Evolutionary conservation across 805 yeast species (phyloP), one percentile per base, ranked within the genome.

Genomic region (Candida insectorum): DNA sequence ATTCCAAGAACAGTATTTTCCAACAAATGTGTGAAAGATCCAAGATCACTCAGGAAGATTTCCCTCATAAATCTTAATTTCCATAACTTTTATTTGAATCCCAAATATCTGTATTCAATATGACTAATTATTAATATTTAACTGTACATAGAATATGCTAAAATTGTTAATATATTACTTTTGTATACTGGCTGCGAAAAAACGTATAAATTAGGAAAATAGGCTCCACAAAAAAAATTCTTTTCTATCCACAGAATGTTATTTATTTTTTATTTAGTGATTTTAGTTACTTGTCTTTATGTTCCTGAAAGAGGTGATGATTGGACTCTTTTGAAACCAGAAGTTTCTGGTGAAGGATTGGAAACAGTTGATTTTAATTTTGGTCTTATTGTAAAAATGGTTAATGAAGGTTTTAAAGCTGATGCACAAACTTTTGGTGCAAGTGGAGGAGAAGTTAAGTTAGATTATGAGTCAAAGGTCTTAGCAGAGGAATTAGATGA

Each of bases 21-120:
- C 73, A 74, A 50, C 75, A 73, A 41, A 84, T 85, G 91, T 85
- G 94, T 56, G 73, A 68, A 26, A 63, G 60, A 36, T 62, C 75
- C 2, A 59, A 55, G 34, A 70, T 73, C 34, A 60, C 56, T 2
- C 66, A 52, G 3, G 61, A 47, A 2, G 81, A 77, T 45, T 75
- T 77, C 20, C 14, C 27, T 12, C 26, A 28, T 12, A 23, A 17
- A 14, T 15, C 16, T 16, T 26, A 14, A 26, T 12, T 24, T 24
- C n/a, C n/a, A n/a, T n/a, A n/a, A n/a, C n/a, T n/a, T n/a, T n/a
- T n/a, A n/a, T n/a, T n/a, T n/a, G n/a, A n/a, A n/a, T n/a, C n/a
- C n/a, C n/a, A n/a, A n/a, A n/a, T n/a, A n/a, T n/a, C n/a, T n/a
- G n/a, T n/a, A n/a, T n/a, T n/a, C n/a, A n/a, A n/a, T n/a, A n/a